phyloP scores from a whole-genome alignment of 768 basidiomycete species.

The Rhizopogon vinicolor region DNA sequence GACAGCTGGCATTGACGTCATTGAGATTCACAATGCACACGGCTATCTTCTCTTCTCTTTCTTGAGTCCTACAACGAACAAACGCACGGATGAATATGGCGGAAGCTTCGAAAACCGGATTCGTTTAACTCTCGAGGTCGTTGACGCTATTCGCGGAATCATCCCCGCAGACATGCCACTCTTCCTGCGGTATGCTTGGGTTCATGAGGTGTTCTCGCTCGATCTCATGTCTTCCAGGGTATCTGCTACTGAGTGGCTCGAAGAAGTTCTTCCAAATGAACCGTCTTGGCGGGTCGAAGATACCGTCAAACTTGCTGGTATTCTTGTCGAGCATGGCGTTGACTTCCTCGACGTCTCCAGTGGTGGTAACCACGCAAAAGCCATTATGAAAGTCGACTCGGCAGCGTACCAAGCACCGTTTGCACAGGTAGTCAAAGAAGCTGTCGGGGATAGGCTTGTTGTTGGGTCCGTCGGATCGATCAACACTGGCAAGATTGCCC shows the following conservation, averaged over 20 bases:
- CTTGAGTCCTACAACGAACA: constrained; percentile 40
- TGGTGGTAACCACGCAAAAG: constrained; percentile 51
- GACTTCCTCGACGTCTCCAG: constrained; percentile 73
- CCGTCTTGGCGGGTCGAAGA: constrained; percentile 68
- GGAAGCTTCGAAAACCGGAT: constrained; percentile 69
- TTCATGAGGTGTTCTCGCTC: not conserved
- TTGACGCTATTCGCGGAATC: constrained; percentile 55
- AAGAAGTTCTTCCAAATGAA: constrained; percentile 51
- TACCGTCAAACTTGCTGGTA: constrained; percentile 53
- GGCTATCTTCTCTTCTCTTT: too few species aligned
- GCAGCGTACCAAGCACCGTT: constrained; percentile 53
- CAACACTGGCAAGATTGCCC: constrained; percentile 35
- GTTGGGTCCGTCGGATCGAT: constrained; percentile 24
- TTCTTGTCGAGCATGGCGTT: constrained; percentile 22
- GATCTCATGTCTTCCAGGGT: constrained; percentile 32
- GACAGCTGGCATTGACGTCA: too few species aligned
- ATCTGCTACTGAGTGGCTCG: constrained; percentile 73
- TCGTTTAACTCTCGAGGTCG: constrained; percentile 57
- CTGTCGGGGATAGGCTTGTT: constrained; percentile 34
- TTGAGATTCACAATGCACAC: too few species aligned
- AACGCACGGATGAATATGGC: constrained; percentile 64
- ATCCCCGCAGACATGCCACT: constrained; percentile 64
- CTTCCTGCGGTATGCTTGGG: constrained; percentile 51
- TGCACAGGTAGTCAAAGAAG: constrained; percentile 48
- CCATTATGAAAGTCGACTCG: constrained; percentile 16